Evolutionary conservation across 2,329 filamentous ascomycete species (phyloP).

Genomic region (Trichoderma asperellum): DNA sequence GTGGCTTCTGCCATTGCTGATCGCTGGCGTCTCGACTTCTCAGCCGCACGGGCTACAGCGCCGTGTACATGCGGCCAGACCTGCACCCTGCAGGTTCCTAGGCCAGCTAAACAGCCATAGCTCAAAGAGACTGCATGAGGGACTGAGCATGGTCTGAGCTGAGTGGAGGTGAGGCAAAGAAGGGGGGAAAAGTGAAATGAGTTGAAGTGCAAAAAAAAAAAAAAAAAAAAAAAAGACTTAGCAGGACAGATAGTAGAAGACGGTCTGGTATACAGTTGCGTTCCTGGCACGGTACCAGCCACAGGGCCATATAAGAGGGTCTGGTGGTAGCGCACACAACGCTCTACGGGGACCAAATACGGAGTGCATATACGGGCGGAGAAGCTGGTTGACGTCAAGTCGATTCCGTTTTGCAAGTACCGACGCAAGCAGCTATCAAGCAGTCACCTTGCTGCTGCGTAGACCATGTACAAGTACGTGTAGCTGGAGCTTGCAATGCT

Average conservation of each 20-base stretch:
- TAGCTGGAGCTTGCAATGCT: background rate
- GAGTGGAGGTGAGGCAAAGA: background rate
- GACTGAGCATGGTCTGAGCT: background rate
- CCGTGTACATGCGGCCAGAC: background rate
- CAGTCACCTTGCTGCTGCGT: background rate
- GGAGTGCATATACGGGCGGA: constrained; percentile 11
- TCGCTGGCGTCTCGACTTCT: constrained; percentile 5
- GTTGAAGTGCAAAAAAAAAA: background rate
- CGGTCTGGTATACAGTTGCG: background rate
- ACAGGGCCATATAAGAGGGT: background rate
- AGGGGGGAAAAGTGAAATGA: too few species aligned
- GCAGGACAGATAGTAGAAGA: background rate
- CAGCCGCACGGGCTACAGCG: constrained; percentile 21
- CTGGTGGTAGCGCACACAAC: constrained; percentile 1
- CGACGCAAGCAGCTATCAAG: background rate
- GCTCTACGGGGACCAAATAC: background rate
- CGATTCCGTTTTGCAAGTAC: background rate
- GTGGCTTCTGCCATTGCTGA: constrained; percentile 18
- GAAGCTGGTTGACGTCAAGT: constrained; percentile 19
- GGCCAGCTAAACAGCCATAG: background rate
- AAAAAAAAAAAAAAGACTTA: background rate
- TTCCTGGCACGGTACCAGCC: background rate
- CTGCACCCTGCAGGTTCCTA: background rate
- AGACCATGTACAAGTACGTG: background rate
- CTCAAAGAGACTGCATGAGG: background rate